Evolutionary conservation across 192 early-diverging fungal genomes (phyloP).

Genomic region (Backusella morwellensis): DNA sequence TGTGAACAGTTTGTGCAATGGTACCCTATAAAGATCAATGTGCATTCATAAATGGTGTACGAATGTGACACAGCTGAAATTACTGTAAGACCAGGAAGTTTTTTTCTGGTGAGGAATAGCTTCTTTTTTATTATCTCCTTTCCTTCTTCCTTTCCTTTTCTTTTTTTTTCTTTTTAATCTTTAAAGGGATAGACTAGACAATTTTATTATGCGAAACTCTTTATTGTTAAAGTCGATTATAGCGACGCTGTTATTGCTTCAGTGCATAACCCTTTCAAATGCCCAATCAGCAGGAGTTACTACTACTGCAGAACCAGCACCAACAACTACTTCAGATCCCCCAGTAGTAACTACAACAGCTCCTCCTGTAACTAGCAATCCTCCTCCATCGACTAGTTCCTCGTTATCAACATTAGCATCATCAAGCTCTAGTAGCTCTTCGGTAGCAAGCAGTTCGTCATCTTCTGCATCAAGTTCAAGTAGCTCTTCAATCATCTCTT

Average conservation of each 20-base stretch:
- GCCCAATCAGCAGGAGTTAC: background rate
- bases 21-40: background rate
- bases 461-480: background rate
- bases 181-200: background rate
- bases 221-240: background rate
- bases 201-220: background rate
- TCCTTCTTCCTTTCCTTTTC: background rate
- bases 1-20: background rate
- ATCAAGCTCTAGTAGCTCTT: background rate
- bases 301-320: background rate
- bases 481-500: background rate
- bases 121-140: background rate
- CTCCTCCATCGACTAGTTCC: background rate
- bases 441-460: background rate
- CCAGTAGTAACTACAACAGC: background rate
- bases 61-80: background rate
- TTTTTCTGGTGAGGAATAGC: background rate
- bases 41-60: background rate
- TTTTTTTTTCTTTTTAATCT: background rate
- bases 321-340: background rate
- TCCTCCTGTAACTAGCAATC: background rate
- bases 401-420: background rate
- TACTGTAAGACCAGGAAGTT: background rate
- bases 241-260: background rate
- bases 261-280: background rate